Base-by-base conservation (phyloP, 352 stramenopile species). In the Blastocystis sp. region DNA sequence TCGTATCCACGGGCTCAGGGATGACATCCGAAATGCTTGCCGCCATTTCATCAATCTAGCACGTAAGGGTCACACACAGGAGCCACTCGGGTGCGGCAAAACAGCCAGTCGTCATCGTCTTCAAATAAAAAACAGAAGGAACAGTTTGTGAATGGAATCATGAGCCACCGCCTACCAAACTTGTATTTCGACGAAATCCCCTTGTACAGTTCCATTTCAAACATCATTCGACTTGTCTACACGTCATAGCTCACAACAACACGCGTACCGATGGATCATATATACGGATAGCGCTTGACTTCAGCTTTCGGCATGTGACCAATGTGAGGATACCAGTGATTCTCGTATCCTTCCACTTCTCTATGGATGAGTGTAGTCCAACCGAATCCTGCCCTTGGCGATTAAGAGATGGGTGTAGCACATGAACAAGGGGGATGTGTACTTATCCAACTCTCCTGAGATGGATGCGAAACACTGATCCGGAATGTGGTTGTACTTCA, bases 401-500 rank as follows among this genome's bases (percentile, higher is more conserved):
- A 84, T 66, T 10, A 84, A 40, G 19, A 84, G 34, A 70, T 84
- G 74, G 4, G 74, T 69, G 66, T 84, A 68, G 52, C 74, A 84
- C 74, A 84, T 84, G 45, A 84, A 84, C 74, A 84, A 28, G 1
- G 38, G 48, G 10, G 74, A 84, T 57, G 52, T 70, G n/a, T 84
- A 84, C 10, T 43, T 54, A 34, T 84, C 74, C 34, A 84, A 2
- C 21, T 63, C 74, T 21, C 74, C 54, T 21, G 74, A 57, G n/a
- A 84, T 84, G n/a, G 65, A 34, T n/a, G 24, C 7, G n/a, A 52
- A 84, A 52, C 57, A 54, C 0, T 11, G 24, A 70, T 84, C 74
- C 38, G 74, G n/a, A 40, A 84, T 84, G 52, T 84, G 74, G 48
- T 84, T 84, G 60, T 68, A 84, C 40, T 59, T 34, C 74, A 84